Evolutionary conservation across 1,284 basidiomycete genomes (phyloP).

Genomic region (Trichosporon sp.): DNA sequence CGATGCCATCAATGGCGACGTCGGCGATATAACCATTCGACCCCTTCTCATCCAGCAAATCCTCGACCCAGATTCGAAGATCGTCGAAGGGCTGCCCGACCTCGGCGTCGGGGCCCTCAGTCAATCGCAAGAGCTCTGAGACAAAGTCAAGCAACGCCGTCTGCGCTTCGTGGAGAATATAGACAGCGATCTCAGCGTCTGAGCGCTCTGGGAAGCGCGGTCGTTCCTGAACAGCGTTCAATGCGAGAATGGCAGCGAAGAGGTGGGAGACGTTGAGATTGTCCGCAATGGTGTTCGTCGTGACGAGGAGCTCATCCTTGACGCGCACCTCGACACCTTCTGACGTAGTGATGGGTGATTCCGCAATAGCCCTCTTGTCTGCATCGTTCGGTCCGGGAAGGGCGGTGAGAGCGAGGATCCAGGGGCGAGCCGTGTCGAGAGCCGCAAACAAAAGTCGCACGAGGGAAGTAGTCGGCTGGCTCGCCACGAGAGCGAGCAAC

Average conservation of each 20-base stretch:
- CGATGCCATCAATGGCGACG: constrained; percentile 34
- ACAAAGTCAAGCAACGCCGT: constrained; percentile 35
- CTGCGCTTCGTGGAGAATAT: constrained; percentile 32
- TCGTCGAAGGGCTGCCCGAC: constrained; percentile 25
- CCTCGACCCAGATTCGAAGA: constrained; percentile 30
- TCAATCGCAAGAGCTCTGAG: constrained; percentile 28
- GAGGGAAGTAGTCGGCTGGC: constrained; percentile 35
- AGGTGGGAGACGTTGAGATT: constrained; percentile 34
- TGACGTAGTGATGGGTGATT: constrained; percentile 21
- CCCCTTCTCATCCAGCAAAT: constrained; percentile 29
- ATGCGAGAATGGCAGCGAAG: constrained; percentile 33
- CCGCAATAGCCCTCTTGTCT: constrained; percentile 35
- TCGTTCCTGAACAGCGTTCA: constrained; percentile 33
- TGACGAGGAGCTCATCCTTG: constrained; percentile 31
- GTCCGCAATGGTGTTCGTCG: constrained; percentile 29
- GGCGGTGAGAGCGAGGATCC: constrained; percentile 35
- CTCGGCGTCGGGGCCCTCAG: constrained; percentile 23
- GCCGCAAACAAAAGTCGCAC: constrained; percentile 28
- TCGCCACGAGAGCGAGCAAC: constrained; percentile 31
- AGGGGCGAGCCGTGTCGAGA: constrained; percentile 39
- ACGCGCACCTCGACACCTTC: constrained; percentile 32
- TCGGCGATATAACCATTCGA: constrained; percentile 32
- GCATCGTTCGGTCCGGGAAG: constrained; percentile 32
- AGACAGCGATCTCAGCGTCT: constrained; percentile 34
- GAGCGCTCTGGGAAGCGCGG: constrained; percentile 33